Evolutionary conservation across 306 rosid genomes (phyloP).

Genomic region (Prosopis cineraria): DNA sequence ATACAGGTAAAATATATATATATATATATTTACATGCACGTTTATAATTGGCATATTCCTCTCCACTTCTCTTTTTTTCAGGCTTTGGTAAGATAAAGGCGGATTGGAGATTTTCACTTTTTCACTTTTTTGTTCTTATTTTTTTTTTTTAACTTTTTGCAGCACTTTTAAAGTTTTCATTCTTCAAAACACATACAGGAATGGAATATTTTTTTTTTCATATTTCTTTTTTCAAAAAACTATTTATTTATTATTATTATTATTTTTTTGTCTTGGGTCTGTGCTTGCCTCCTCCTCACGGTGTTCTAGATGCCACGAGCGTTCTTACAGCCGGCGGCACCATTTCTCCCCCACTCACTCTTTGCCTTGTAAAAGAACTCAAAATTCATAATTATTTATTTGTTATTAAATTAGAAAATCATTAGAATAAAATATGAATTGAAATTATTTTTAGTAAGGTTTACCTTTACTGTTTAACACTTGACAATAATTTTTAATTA

Average conservation of each 20-base stretch:
- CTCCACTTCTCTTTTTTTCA: not conserved
- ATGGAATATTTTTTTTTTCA: not conserved
- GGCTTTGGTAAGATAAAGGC: slow-evolving; percentile 20
- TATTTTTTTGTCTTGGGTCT: not conserved
- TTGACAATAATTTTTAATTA: too few relatives aligned
- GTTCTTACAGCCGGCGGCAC: slow-evolving; percentile 27
- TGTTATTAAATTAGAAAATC: not conserved
- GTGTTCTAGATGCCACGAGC: slow-evolving; percentile 41
- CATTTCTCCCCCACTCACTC: not conserved
- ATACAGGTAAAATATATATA: slow-evolving; percentile 1
- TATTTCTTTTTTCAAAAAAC: not conserved
- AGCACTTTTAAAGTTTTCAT: slow-evolving; percentile 29
- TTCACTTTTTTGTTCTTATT: too few relatives aligned
- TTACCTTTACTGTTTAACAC: too few relatives aligned
- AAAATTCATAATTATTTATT: not conserved
- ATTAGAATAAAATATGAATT: slow-evolving; percentile 27
- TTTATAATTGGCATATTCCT: slow-evolving; percentile 22
- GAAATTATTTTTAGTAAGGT: too few relatives aligned
- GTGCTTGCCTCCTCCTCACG: slow-evolving; percentile 28
- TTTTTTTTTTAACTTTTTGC: slow-evolving; percentile 38
- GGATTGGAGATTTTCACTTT: slow-evolving; percentile 35
- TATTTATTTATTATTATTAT: not conserved
- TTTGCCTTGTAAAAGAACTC: not conserved
- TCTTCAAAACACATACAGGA: not conserved
- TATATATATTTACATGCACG: too few relatives aligned